Conservation (phyloP, 1,284 basidiomycete genomes). For the Trichosporon sp. region DNA sequence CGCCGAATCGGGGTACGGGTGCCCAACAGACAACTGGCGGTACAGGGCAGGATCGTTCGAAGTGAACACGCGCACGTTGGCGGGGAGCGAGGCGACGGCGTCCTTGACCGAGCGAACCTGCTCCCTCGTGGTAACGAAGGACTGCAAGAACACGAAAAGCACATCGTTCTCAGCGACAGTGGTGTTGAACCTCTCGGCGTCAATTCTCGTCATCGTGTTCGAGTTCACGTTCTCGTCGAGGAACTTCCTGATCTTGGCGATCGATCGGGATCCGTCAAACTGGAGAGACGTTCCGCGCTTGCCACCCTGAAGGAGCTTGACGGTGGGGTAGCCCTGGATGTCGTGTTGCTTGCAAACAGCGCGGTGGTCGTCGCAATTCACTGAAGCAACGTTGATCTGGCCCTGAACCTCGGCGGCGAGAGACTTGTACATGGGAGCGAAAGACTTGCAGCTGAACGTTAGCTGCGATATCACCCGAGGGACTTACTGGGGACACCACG, state of each 20-base stretch:
- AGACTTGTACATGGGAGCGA: constrained; percentile 68
- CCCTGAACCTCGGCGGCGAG: constrained; percentile 65
- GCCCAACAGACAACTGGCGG: constrained; percentile 55
- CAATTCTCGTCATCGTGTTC: constrained; percentile 52
- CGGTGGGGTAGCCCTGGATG: constrained; percentile 72
- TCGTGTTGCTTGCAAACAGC: constrained; percentile 62
- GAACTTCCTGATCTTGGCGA: constrained; percentile 66
- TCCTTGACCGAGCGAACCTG: constrained; percentile 50
- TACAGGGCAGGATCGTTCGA: constrained; percentile 53
- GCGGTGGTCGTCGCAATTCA: constrained; percentile 75
- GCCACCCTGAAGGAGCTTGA: constrained; percentile 54
- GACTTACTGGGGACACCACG: constrained; percentile 77
- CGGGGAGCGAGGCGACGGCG: constrained; percentile 60
- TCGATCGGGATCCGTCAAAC: constrained; percentile 63
- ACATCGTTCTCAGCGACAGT: constrained; percentile 59
- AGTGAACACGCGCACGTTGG: constrained; percentile 62
- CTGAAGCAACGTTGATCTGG: constrained; percentile 69
- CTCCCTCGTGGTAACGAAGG: constrained; percentile 47
- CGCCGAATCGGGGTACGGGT: constrained; percentile 54
- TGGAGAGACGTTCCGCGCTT: constrained; percentile 47
- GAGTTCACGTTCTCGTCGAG: constrained; percentile 52
- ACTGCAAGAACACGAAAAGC: constrained; percentile 69
- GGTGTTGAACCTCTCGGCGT: constrained; percentile 52
- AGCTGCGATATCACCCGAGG: not conserved
- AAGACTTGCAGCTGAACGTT: constrained; percentile 65